Conservation (phyloP, 2,329 filamentous ascomycete species). For the Lasiodiplodia theobromae region DNA sequence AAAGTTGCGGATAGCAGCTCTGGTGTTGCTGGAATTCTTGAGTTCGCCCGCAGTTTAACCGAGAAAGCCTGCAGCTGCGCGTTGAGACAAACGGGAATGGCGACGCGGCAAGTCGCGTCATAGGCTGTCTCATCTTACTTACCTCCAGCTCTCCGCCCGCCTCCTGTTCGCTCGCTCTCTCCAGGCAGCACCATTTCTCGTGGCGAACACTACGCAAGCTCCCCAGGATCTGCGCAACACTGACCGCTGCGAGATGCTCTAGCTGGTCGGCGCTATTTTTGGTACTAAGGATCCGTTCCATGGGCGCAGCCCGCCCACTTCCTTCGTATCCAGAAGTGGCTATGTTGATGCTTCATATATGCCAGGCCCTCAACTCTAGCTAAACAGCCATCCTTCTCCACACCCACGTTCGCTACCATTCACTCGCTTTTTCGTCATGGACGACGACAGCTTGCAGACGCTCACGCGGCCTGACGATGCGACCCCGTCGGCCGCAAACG, state of each 20-base stretch:
- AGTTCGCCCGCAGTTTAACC: not conserved
- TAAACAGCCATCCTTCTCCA: not conserved
- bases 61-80: not conserved
- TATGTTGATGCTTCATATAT: conserved; percentile 23
- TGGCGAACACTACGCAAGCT: conserved; percentile 18
- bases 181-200: conserved; percentile 12
- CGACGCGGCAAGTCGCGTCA: conserved; percentile 18
- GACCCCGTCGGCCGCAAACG: conserved; percentile 5
- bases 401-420: not conserved
- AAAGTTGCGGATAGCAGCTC: not conserved
- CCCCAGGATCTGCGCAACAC: conserved; percentile 1
- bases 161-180: conserved; percentile 9
- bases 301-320: conserved; percentile 15
- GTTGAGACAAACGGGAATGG: not conserved
- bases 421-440: conserved; percentile 15
- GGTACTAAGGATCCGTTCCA: conserved; percentile 16
- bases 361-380: not conserved
- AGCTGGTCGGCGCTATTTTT: conserved; percentile 6
- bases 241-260: not conserved
- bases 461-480: not conserved
- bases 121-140: conserved; percentile 4
- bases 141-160: not conserved
- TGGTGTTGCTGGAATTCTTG: conserved; percentile 11
- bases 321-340: conserved; percentile 23
- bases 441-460: conserved; percentile 4